These are phyloP conservation scores for Musa acuminata DNA, from an alignment of 176 grass and related monocot species.

Conservation along the genomic window DNA sequence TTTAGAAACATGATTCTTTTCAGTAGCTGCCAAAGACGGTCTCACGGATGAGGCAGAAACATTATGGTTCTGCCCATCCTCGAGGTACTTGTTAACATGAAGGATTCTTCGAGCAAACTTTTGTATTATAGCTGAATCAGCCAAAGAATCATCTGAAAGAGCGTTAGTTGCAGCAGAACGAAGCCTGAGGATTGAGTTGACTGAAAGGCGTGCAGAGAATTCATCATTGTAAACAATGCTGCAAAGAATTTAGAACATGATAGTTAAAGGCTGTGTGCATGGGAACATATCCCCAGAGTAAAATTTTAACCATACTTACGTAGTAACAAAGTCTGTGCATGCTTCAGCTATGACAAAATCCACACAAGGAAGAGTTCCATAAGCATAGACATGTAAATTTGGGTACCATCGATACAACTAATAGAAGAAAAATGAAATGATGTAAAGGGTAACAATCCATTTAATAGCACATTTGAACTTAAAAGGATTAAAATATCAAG, in stretches of 20 bases:
- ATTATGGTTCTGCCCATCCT: slow-evolving; percentile 12
- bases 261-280: neutral
- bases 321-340: slow-evolving; percentile 81
- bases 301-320: slow-evolving; percentile 32
- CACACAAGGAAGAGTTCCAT: slow-evolving; percentile 82
- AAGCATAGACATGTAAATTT: slow-evolving; percentile 92
- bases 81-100: slow-evolving; percentile 54
- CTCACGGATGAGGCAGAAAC: slow-evolving; percentile 1
- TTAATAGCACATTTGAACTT: neutral
- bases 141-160: slow-evolving; percentile 69
- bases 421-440: slow-evolving; percentile 19
- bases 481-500: neutral
- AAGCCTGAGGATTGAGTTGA: slow-evolving; percentile 88
- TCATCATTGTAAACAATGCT: slow-evolving; percentile 78
- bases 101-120: slow-evolving; percentile 87
- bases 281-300: neutral
- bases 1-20: slow-evolving; percentile 10
- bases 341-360: slow-evolving; percentile 83
- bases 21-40: neutral
- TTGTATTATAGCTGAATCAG: slow-evolving; percentile 86
- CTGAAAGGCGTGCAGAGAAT: slow-evolving; percentile 82
- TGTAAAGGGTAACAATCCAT: neutral
- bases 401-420: slow-evolving; percentile 73
- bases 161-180: slow-evolving; percentile 68
- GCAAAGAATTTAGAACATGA: slow-evolving; percentile 12